Percentiles rank a stretch among this genome's conserved stretches.
Evolutionary conservation across 2,329 filamentous ascomycete genomes (phyloP).

Genomic region (Ustulina deusta): DNA sequence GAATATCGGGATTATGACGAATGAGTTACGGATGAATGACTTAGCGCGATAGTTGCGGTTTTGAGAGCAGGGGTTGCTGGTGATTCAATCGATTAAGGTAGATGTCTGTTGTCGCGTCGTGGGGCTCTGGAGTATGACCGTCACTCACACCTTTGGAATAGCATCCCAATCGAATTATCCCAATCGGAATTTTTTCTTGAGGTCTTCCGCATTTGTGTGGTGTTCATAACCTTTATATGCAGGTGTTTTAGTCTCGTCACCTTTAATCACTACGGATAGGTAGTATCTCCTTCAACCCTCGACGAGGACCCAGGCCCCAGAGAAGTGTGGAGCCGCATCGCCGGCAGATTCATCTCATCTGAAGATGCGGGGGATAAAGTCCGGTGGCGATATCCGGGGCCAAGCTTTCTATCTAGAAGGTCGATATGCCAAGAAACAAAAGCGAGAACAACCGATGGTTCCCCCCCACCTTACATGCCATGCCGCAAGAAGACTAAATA

Average conservation of each 20-base stretch:
- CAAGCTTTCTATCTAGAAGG: conserved; percentile 22
- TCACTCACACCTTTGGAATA: too few species aligned
- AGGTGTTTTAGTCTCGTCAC: too few species aligned
- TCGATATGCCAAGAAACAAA: conserved; percentile 16
- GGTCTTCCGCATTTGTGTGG: too few species aligned
- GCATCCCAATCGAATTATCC: too few species aligned
- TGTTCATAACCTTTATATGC: too few species aligned
- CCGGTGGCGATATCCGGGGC: background rate
- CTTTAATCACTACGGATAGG: too few species aligned
- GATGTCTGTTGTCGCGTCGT: background rate
- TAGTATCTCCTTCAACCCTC: too few species aligned
- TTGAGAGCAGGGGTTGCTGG: background rate
- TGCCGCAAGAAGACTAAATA: background rate
- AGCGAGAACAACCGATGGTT: conserved; percentile 11
- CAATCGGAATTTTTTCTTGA: too few species aligned
- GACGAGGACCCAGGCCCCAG: too few species aligned
- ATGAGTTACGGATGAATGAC: background rate
- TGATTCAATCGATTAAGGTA: background rate
- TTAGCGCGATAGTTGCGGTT: background rate
- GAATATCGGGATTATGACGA: background rate
- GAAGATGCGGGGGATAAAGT: conserved; percentile 11
- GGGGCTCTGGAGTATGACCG: too few species aligned
- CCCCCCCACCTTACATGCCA: background rate
- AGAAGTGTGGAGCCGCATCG: too few species aligned
- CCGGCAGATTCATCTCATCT: too few species aligned